Evolutionary conservation across 164 flowering plant species (phyloP).

Genomic region (Aristolochia californica): DNA sequence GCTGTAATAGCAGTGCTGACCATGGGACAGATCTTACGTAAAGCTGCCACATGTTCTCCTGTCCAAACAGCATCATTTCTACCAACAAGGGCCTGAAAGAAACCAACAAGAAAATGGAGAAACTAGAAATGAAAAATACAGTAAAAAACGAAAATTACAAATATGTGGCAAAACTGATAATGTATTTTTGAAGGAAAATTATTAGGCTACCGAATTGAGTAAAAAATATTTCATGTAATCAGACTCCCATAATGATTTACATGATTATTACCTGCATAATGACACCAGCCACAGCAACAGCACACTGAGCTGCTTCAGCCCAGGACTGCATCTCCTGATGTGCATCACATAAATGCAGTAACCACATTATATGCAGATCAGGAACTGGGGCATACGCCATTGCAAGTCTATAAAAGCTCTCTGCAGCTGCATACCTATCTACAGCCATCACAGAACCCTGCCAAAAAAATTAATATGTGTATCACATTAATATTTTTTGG

Average conservation of each 20-base stretch:
- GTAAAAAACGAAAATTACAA: not conserved
- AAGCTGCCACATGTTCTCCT: constrained; percentile 64
- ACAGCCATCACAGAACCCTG: constrained; percentile 73
- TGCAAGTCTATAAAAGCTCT: constrained; percentile 86
- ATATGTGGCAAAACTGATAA: not conserved
- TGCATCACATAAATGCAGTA: constrained; percentile 93
- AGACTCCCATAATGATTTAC: not conserved
- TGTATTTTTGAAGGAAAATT: not conserved
- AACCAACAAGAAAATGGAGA: constrained; percentile 2
- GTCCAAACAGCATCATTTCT: constrained; percentile 98
- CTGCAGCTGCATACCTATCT: constrained; percentile 96
- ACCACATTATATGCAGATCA: constrained; percentile 99
- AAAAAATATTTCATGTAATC: not conserved
- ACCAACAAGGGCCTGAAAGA: constrained; percentile 82
- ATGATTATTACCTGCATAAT: constrained; percentile 79
- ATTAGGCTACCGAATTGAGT: not conserved
- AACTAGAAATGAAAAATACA: too few relatives aligned
- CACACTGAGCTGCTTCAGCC: constrained; percentile 99
- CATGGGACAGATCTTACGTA: constrained; percentile 92
- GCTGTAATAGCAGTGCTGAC: constrained; percentile 74
- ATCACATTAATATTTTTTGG: too few relatives aligned
- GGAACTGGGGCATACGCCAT: constrained; percentile 99
- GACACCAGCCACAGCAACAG: constrained; percentile 99
- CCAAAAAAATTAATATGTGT: not conserved
- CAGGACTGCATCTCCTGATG: constrained; percentile 99